Conservation (phyloP, 305 asterid genomes). For the Plantago rigida region DNA sequence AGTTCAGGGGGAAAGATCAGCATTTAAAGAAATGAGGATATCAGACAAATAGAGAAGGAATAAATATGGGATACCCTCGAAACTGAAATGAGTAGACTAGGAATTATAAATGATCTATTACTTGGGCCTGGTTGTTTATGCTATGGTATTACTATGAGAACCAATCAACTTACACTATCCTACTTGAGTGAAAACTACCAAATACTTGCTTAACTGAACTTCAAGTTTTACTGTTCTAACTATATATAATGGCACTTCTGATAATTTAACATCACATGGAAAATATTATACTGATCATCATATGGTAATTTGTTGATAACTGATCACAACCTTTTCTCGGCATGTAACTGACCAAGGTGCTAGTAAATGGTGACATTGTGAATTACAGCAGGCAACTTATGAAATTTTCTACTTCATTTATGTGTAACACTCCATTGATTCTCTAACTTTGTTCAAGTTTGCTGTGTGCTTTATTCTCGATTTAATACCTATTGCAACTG, state of each 20-base stretch:
- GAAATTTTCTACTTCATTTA: background rate
- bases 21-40: no score
- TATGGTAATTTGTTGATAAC: background rate
- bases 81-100: no score
- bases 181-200: no score
- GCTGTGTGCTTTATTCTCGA: background rate
- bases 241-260: background rate
- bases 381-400: slow-evolving; percentile 12
- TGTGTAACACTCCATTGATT: background rate
- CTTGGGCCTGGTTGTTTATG: no score
- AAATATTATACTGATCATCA: background rate
- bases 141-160: no score
- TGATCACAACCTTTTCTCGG: background rate
- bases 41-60: no score
- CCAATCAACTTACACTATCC: no score
- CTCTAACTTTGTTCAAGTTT: background rate
- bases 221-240: background rate
- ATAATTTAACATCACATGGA: background rate
- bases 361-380: background rate
- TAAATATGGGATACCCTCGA: no score
- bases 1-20: no score
- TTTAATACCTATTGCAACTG: slow-evolving; percentile 2
- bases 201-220: background rate
- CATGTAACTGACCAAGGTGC: background rate
- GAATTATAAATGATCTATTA: no score